Evolutionary conservation across 768 basidiomycete species (phyloP).

Genomic region (Kwoniella sp.): DNA sequence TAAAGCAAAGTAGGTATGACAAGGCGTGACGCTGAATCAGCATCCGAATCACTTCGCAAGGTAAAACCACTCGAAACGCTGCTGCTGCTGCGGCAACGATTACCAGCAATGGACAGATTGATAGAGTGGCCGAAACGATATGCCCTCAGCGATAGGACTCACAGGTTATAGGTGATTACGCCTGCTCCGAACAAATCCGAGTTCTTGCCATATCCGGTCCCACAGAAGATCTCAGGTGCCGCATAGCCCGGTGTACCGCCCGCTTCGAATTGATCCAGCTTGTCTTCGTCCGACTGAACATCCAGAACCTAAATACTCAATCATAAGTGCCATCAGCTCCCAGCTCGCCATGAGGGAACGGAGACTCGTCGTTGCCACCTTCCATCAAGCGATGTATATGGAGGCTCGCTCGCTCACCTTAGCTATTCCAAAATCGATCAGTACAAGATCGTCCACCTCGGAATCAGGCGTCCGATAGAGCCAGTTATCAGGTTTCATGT

Average conservation of each 20-base stretch:
- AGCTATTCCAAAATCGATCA: slow-evolving; percentile 42
- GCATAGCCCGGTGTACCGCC: slow-evolving; percentile 43
- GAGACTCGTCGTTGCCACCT: neutral
- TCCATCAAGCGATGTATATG: neutral
- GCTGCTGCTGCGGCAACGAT: too few species aligned
- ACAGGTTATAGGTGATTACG: slow-evolving; percentile 41
- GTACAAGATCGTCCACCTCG: slow-evolving; percentile 31
- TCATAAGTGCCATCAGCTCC: neutral
- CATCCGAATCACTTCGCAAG: neutral
- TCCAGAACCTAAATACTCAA: slow-evolving; percentile 34
- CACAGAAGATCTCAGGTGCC: slow-evolving; percentile 36
- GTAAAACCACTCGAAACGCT: neutral
- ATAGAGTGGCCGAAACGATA: too few species aligned
- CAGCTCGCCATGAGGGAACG: too few species aligned
- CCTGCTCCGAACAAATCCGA: slow-evolving; percentile 41
- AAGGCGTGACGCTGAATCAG: neutral
- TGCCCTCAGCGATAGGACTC: neutral
- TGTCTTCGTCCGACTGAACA: slow-evolving; percentile 23
- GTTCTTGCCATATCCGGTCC: slow-evolving; percentile 40
- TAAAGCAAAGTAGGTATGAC: too few species aligned
- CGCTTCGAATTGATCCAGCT: slow-evolving; percentile 27
- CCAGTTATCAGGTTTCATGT: slow-evolving; percentile 97
- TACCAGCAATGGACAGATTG: neutral
- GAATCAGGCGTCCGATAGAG: slow-evolving; percentile 63
- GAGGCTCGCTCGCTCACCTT: slow-evolving; percentile 26